phyloP scores from a whole-genome alignment of 805 yeast species.

The Metschnikowia dekortorum region DNA sequence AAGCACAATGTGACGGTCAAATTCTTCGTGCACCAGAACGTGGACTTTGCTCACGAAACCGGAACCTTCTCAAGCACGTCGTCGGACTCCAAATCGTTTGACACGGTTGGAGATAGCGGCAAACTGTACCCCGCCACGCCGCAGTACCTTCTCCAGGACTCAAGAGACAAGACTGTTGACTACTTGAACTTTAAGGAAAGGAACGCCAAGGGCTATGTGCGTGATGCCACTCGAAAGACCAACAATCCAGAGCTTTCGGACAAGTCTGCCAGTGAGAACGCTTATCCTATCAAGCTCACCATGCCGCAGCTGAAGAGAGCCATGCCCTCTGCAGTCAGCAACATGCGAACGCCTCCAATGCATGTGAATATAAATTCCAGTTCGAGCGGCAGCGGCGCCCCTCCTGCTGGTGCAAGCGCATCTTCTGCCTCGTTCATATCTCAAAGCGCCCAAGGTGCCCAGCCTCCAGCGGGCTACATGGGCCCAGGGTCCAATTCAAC shows the following conservation, averaged over 20 bases:
- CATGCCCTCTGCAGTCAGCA: background rate
- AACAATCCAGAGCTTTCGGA: background rate
- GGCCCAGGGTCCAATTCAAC: background rate
- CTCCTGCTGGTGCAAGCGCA: background rate
- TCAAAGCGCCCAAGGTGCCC: background rate
- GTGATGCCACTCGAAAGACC: background rate
- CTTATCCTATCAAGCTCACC: slow-evolving; percentile 12
- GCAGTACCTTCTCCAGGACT: slow-evolving; percentile 51
- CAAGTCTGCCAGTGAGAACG: background rate
- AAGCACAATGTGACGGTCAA: slow-evolving; percentile 29
- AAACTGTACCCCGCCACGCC: slow-evolving; percentile 63
- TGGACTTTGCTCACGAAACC: slow-evolving; percentile 29
- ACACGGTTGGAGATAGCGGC: slow-evolving; percentile 39
- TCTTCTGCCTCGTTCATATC: background rate
- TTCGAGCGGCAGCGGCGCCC: background rate
- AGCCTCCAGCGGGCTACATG: background rate
- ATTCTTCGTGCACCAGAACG: slow-evolving; percentile 30
- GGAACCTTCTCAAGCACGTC: slow-evolving; percentile 45
- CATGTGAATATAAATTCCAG: background rate
- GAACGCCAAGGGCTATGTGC: background rate
- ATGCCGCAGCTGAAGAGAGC: slow-evolving; percentile 15
- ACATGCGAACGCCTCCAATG: slow-evolving; percentile 6
- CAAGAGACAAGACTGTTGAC: slow-evolving; percentile 41
- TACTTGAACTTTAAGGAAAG: slow-evolving; percentile 54
- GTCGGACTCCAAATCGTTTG: slow-evolving; percentile 53